Conservation (phyloP, 2,329 filamentous ascomycete genomes). For the Ophiosphaerella korrae region DNA sequence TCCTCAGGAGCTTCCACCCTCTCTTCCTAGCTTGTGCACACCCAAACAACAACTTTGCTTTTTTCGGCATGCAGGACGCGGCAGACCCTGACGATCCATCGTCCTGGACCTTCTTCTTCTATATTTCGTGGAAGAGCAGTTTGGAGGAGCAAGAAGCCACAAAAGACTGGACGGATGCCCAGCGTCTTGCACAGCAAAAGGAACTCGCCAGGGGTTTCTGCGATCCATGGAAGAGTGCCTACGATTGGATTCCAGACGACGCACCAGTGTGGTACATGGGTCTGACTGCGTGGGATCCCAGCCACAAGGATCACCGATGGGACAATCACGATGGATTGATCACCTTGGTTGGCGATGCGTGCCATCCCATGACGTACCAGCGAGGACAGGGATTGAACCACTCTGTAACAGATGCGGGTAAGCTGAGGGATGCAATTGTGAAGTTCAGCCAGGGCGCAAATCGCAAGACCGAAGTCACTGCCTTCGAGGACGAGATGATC, state of each 20-base stretch:
- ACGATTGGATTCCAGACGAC: conserved; percentile 42
- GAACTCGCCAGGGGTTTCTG: conserved; percentile 46
- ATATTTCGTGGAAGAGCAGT: conserved; percentile 52
- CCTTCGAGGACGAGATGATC: conserved; percentile 55
- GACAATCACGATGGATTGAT: conserved; percentile 42
- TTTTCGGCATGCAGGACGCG: conserved; percentile 54
- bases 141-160: conserved; percentile 50
- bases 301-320: conserved; percentile 36
- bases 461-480: conserved; percentile 38
- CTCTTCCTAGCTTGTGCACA: conserved; percentile 52
- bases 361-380: conserved; percentile 52
- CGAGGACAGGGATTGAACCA: conserved; percentile 58
- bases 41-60: conserved; percentile 52
- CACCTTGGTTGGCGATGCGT: conserved; percentile 48
- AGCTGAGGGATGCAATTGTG: conserved; percentile 44
- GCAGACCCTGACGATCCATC: conserved; percentile 46
- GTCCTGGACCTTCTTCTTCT: conserved; percentile 55
- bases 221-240: conserved; percentile 53
- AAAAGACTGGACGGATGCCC: conserved; percentile 39
- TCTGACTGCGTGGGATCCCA: conserved; percentile 46
- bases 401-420: conserved; percentile 51
- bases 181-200: conserved; percentile 50
- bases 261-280: conserved; percentile 41
- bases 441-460: conserved; percentile 26
- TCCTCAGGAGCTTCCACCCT: conserved; percentile 52